Evolutionary conservation across 2,329 filamentous ascomycete genomes (phyloP).

Genomic region (Grosmannia penicillata): DNA sequence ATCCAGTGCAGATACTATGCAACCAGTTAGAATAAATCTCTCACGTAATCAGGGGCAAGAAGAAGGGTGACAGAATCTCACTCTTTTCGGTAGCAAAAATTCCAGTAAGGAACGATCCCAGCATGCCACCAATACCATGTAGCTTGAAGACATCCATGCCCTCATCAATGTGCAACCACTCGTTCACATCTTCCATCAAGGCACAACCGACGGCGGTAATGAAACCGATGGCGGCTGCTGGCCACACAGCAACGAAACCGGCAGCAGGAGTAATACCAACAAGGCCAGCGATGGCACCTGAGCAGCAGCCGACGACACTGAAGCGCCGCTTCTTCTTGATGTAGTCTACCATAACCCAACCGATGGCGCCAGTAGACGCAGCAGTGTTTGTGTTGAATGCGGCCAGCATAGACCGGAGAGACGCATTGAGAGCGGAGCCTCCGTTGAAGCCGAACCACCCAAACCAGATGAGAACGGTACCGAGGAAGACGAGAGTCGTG

Average conservation of each 20-base stretch:
- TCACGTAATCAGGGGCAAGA: too few relatives aligned
- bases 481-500: constrained; percentile 46
- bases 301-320: constrained; percentile 35
- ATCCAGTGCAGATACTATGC: constrained; percentile 31
- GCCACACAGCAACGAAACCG: constrained; percentile 37
- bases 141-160: constrained; percentile 45
- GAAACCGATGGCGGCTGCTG: constrained; percentile 34
- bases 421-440: constrained; percentile 33
- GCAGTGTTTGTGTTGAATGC: constrained; percentile 45
- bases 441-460: constrained; percentile 43
- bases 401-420: constrained; percentile 36
- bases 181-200: constrained; percentile 31
- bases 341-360: constrained; percentile 39
- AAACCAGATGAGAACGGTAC: constrained; percentile 52
- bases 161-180: constrained; percentile 38
- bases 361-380: constrained; percentile 36
- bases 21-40: constrained; percentile 2
- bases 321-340: constrained; percentile 28
- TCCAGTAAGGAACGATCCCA: constrained; percentile 41
- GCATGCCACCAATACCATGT: constrained; percentile 42
- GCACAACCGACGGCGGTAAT: constrained; percentile 32
- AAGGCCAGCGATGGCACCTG: constrained; percentile 39
- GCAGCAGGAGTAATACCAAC: constrained; percentile 45
- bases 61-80: neutral
- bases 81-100: constrained; percentile 35